Conservation (phyloP, 1,284 basidiomycete species). For the Mycena sp. region DNA sequence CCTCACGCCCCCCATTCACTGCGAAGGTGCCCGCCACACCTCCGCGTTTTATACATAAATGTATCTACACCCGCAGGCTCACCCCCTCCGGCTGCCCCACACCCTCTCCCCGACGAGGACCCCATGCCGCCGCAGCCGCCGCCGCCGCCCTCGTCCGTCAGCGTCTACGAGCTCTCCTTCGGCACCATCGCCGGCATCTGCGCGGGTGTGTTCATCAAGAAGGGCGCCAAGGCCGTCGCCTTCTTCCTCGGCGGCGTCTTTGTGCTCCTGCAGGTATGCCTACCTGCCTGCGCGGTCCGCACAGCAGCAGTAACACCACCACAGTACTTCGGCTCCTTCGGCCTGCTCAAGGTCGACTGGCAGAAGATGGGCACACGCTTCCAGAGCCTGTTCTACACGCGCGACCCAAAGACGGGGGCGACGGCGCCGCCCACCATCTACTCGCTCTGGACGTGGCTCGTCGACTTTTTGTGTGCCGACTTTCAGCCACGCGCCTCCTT, state of each 20-base stretch:
- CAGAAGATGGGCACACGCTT: constrained; percentile 65
- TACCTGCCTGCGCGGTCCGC: neutral
- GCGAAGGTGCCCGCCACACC: constrained; percentile 46
- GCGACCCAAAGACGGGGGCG: constrained; percentile 58
- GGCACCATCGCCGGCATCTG: constrained; percentile 90
- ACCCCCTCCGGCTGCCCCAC: too few species aligned
- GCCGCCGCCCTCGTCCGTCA: constrained; percentile 75
- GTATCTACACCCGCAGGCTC: too few species aligned
- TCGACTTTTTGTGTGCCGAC: constrained; percentile 91
- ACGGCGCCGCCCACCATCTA: constrained; percentile 67
- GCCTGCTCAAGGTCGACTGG: constrained; percentile 88
- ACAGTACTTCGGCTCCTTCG: constrained; percentile 82
- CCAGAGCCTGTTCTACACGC: constrained; percentile 77
- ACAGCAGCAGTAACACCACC: constrained; percentile 16
- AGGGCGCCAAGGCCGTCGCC: constrained; percentile 86
- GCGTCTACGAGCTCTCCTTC: constrained; percentile 86
- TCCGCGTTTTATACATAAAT: neutral
- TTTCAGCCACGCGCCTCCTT: constrained; percentile 89
- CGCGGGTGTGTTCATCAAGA: constrained; percentile 84
- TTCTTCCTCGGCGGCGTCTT: constrained; percentile 89
- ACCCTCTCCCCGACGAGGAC: constrained; percentile 9
- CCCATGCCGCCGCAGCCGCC: constrained; percentile 49
- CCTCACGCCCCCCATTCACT: constrained; percentile 40
- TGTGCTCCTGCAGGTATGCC: constrained; percentile 83
- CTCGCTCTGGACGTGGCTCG: constrained; percentile 76